phyloP scores from a whole-genome alignment of 352 stramenopile species.

The Phytophthora vignae region DNA sequence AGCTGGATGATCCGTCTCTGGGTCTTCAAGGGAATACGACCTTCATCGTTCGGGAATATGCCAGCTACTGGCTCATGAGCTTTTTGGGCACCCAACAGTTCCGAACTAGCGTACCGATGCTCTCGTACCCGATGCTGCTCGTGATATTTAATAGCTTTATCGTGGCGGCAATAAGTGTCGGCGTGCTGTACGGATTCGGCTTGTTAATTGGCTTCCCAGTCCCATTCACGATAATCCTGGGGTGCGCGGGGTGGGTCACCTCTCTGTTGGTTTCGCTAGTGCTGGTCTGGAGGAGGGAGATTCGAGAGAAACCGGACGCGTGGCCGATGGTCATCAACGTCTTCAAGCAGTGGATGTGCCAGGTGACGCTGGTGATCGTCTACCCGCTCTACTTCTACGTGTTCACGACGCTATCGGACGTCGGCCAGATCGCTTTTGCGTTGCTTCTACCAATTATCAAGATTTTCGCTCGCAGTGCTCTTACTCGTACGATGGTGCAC shows the following conservation, averaged over 20 bases:
- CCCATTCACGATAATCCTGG: not conserved
- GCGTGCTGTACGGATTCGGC: not conserved
- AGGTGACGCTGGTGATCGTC: not conserved
- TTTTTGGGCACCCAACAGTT: not conserved
- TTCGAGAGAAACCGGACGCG: not conserved
- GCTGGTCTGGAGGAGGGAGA: not conserved
- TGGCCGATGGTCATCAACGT: slow-evolving; percentile 3
- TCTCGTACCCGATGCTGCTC: not conserved
- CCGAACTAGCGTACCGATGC: not conserved
- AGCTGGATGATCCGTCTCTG: not conserved
- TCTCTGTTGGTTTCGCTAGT: not conserved
- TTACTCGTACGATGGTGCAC: not conserved
- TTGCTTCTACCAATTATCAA: not conserved
- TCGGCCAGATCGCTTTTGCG: not conserved
- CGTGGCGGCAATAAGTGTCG: not conserved
- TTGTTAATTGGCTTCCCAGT: not conserved
- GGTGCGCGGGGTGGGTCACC: not conserved
- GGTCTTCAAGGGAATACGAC: not conserved
- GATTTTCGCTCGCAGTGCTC: not conserved
- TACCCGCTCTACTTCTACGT: not conserved
- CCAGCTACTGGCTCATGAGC: not conserved
- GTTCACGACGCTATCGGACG: not conserved
- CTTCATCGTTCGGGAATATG: not conserved
- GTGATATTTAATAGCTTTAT: not conserved
- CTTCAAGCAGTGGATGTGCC: slow-evolving; percentile 3